Base-by-base conservation (phyloP, 179 eudicot species). In the Pouteria campechiana region DNA sequence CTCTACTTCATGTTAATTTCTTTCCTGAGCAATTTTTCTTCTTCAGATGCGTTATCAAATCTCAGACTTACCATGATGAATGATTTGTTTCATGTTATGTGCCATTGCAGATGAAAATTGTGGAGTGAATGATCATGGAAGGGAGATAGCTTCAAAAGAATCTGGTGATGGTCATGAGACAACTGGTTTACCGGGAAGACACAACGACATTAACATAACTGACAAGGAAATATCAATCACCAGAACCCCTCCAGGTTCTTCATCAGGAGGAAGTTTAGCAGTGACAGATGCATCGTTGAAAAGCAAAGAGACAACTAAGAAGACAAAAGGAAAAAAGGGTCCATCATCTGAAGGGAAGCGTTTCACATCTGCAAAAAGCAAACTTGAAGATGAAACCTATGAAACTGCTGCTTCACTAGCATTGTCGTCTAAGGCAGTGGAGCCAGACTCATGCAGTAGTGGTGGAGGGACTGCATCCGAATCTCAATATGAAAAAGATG, bases 21-120 rank as follows among this genome's bases (percentile, higher is more conserved):
- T n/a, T n/a, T n/a, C n/a, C n/a, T n/a, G n/a, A n/a, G n/a, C n/a
- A n/a, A n/a, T n/a, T n/a, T n/a, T n/a, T 41, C 5, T 4, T 32
- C n/a, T n/a, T n/a, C n/a, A n/a, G n/a, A n/a, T n/a, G n/a, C n/a
- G n/a, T n/a, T n/a, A n/a, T n/a, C n/a, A n/a, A n/a, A n/a, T n/a
- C n/a, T n/a, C n/a, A n/a, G n/a, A n/a, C n/a, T n/a, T n/a, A n/a
- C n/a, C n/a, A n/a, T n/a, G n/a, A n/a, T 19, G 2, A 18, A 9
- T 50, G 15, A 15, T 31, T 13, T 11, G 13, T 28, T 21, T 32
- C 35, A 19, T 44, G 20, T 40, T 59, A 41, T 41, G 42, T 41
- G 52, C 58, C 54, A 43, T 45, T 60, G 64, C 67, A 58, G 95
- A 86, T 67, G 93, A 73, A 52, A 41, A 66, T 54, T 67, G 71